Evolutionary conservation across 768 basidiomycete genomes (phyloP), one percentile per base, ranked within the genome.

Genomic region (Mycena sanguinolenta): DNA sequence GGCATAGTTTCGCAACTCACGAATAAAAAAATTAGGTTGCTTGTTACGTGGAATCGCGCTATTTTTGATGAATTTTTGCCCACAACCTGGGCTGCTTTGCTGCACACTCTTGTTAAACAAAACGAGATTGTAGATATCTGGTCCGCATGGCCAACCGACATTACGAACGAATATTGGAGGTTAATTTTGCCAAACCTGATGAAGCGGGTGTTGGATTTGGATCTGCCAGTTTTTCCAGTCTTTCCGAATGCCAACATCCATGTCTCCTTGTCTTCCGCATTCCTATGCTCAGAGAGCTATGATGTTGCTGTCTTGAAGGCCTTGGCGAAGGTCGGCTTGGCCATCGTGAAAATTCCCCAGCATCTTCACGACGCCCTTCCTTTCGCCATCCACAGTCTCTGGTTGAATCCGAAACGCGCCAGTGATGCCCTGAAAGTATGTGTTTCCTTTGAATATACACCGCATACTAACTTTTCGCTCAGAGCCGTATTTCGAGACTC

Each of bases 1-100:
- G 10, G 25, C 32, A 64, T 28, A 16, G 62, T 27, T 27, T 42
- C 42, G 7, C 21, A 58, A 63, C 39, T 19, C 21, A 23, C 14
- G n/a, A n/a, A n/a, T n/a, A n/a, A n/a, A 39, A 19, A 8, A 46
- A 12, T 6, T 23, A 77, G 76, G 38, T 63, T 76, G 17, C 71
- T 77, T 8, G 75, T 77, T 1, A 42, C 69, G 3, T 77, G 76
- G 76, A 77, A 77, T 36, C 62, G 54, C 3, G 28, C 72, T 36
- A 61, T 76, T 27, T 75, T 77, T 63, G 70, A 77, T 53, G 63
- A 68, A n/a, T 72, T 74, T 32, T 58, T 76, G 0, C 76, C 76
- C 0, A 25, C 46, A 34, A 60, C 69, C 1, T 77, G 75, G 76
- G 25, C 54, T 8, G 53, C 34, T 16, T 65, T 77, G 14, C 58